Conservation (phyloP, 2,329 filamentous ascomycete species). For the Aspergillus alliaceus region DNA sequence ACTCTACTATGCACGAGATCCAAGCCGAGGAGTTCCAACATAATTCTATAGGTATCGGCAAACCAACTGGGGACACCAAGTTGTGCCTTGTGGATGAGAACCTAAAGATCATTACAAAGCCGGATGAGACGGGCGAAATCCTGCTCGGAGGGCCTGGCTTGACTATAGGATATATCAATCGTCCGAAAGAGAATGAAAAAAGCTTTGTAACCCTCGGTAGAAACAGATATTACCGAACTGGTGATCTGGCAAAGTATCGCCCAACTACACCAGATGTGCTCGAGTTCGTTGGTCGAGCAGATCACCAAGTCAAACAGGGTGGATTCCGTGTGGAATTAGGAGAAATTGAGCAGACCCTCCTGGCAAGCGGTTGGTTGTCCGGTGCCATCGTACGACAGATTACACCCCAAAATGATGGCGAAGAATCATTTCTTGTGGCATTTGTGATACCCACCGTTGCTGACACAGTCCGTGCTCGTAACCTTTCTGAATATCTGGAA, state of each 20-base stretch:
- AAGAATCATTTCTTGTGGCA: constrained; percentile 3
- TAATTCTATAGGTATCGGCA: constrained; percentile 10
- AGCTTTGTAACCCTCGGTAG: constrained; percentile 70
- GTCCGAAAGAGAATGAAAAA: constrained; percentile 57
- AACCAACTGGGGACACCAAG: constrained; percentile 7
- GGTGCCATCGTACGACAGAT: constrained; percentile 2
- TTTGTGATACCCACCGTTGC: constrained; percentile 8
- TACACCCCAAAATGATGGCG: background rate
- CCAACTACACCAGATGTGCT: constrained; percentile 37
- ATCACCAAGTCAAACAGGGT: constrained; percentile 84
- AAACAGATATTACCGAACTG: constrained; percentile 69
- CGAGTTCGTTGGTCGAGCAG: constrained; percentile 69
- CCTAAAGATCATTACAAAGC: background rate
- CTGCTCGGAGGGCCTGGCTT: constrained; percentile 73
- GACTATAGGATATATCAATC: constrained; percentile 67
- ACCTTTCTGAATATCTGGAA: constrained; percentile 65
- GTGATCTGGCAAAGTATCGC: constrained; percentile 44
- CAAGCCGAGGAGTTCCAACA: constrained; percentile 2
- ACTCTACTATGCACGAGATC: constrained; percentile 7
- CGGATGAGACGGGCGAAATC: constrained; percentile 74
- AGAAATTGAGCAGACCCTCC: constrained; percentile 76
- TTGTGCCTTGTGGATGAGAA: constrained; percentile 8
- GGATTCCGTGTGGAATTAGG: constrained; percentile 86
- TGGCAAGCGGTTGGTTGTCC: background rate
- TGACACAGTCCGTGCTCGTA: constrained; percentile 39